Evolutionary conservation across 805 yeast species (phyloP), one percentile per base, ranked within the genome.

Genomic region (Isabelozyma rhagii): DNA sequence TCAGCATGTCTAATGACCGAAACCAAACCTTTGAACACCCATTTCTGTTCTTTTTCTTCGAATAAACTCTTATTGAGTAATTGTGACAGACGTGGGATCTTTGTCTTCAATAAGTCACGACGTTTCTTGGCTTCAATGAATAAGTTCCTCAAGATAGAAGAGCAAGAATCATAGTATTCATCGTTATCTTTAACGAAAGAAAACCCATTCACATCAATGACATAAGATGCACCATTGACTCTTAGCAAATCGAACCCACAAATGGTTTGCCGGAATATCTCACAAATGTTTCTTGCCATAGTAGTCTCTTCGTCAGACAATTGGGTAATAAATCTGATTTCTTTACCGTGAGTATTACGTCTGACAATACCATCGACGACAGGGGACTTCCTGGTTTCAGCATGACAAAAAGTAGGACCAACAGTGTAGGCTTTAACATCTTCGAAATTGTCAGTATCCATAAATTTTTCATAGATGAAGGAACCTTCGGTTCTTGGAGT

Each of bases 361-460:
- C 97, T 80, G 25, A 94, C 99, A 50, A 94, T 89, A 44, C 99
- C 99, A 71, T 94, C 99, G n/a, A 94, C 99, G 3, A 94, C 99
- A 0, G 99, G 99, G 0, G 97, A 90, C 67, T 94, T 94, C 62
- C 99, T 80, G 1, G 99, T 94, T 64, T 94, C 99, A 0, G 99
- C 99, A 67, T 94, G 99, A 65, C 99, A 94, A 62, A 81, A 94
- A 15, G 74, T 74, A 3, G 86, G 83, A 1, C 99, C 98, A 4
- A 94, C 98, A 1, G 99, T 94, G 67, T 94, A 94, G 0, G 98
- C 98, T 70, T 94, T 94, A 54, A 94, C 99, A 68, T 94, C 99
- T 71, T 94, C 99, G 62, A 91, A 92, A 64, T 94, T 94, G 67
- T 94, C 97, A 2, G 99, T 93, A 64, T 94, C 97, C 93, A 94